These are phyloP conservation scores for Psilocybe azurescens DNA, from an alignment of 768 basidiomycete genomes.

Conservation along the genomic window DNA sequence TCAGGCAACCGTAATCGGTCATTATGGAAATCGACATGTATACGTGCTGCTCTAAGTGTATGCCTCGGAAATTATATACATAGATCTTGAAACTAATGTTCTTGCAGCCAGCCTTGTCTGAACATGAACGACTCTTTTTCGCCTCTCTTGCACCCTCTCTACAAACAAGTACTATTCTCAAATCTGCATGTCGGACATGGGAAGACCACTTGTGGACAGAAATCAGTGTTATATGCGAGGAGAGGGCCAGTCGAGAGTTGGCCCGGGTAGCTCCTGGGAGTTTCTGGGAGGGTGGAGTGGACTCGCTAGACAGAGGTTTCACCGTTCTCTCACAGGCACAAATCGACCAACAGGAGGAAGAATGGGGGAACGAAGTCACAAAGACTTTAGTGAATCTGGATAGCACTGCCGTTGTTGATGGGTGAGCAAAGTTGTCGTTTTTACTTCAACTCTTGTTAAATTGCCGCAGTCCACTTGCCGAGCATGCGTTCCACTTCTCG, in stretches of 20 bases:
- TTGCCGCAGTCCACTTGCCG: slow-evolving; percentile 54
- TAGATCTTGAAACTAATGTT: not conserved
- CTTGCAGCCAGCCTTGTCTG: slow-evolving; percentile 60
- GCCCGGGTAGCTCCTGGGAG: slow-evolving; percentile 62
- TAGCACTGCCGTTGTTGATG: slow-evolving; percentile 64
- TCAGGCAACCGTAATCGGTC: slow-evolving; percentile 78
- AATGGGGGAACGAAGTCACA: slow-evolving; percentile 72
- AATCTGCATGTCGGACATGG: slow-evolving; percentile 85
- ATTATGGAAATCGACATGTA: slow-evolving; percentile 90
- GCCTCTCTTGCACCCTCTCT: slow-evolving; percentile 82
- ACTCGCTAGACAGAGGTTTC: slow-evolving; percentile 46
- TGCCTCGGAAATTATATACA: slow-evolving; percentile 24
- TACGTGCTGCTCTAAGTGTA: slow-evolving; percentile 79
- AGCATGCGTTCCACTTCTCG: slow-evolving; percentile 82
- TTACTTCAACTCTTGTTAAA: not conserved
- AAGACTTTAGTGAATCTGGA: slow-evolving; percentile 61
- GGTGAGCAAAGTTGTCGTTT: slow-evolving; percentile 44
- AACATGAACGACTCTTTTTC: slow-evolving; percentile 84
- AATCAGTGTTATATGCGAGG: slow-evolving; percentile 80
- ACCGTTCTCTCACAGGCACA: slow-evolving; percentile 26
- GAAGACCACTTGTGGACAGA: slow-evolving; percentile 97
- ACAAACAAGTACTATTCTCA: slow-evolving; percentile 67
- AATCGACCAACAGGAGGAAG: slow-evolving; percentile 52
- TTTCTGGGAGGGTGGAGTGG: slow-evolving; percentile 79
- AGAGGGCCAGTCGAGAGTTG: slow-evolving; percentile 76